These are phyloP conservation scores for Globisporangium barbulae DNA, from an alignment of 352 stramenopile genomes.

Conservation along the genomic window DNA sequence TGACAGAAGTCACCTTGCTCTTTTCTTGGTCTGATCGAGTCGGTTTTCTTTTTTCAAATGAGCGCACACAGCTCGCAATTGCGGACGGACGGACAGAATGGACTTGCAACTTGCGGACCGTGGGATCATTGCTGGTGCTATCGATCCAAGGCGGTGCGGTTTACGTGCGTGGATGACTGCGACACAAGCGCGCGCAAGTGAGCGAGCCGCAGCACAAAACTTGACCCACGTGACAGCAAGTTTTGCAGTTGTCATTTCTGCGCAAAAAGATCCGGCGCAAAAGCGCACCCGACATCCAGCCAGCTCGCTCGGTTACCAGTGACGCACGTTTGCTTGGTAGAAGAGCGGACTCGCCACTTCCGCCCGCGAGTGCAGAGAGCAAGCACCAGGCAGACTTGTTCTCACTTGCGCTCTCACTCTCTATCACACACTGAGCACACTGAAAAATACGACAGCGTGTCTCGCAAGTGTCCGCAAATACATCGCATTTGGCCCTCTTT, in stretches of 20 bases:
- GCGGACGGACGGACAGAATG: not conserved
- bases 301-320: not conserved
- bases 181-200: not conserved
- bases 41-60: constrained; percentile 19
- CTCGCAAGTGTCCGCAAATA: not conserved
- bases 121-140: not conserved
- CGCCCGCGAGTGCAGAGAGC: constrained; percentile 1
- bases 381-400: not conserved
- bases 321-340: not conserved
- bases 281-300: constrained; percentile 2
- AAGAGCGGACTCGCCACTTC: constrained; percentile 7
- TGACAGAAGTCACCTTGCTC: not conserved
- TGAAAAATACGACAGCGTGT: not conserved
- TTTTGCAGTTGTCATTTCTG: constrained; percentile 5
- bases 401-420: not conserved
- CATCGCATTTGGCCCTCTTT: not conserved
- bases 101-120: not conserved
- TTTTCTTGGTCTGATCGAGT: constrained; percentile 8
- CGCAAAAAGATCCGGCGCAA: constrained; percentile 7
- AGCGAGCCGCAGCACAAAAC: not conserved
- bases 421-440: not conserved
- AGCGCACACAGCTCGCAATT: not conserved
- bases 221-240: constrained; percentile 9
- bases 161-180: not conserved
- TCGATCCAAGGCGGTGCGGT: not conserved